These are phyloP conservation scores for Tinospora cordifolia DNA, from an alignment of 164 flowering plant genomes.

Conservation along the genomic window DNA sequence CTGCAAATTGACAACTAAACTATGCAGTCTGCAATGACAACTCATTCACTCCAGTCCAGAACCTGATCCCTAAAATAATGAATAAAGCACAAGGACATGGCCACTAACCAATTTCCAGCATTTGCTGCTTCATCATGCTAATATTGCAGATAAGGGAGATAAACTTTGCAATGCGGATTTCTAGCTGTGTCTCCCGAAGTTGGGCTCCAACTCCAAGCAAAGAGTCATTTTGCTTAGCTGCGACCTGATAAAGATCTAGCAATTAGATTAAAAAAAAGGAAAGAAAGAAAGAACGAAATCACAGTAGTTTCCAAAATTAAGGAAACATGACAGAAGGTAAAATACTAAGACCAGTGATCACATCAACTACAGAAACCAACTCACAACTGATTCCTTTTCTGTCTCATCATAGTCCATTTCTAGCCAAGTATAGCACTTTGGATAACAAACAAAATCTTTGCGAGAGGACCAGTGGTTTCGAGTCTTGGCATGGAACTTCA, in stretches of 20 bases:
- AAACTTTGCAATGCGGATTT: slow-evolving; percentile 42
- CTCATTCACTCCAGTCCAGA: not conserved
- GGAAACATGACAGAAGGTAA: not conserved
- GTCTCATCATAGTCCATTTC: slow-evolving; percentile 53
- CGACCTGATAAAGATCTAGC: slow-evolving; percentile 23
- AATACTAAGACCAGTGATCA: not conserved
- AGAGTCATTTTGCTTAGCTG: slow-evolving; percentile 10
- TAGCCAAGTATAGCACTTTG: slow-evolving; percentile 50
- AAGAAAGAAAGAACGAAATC: no score
- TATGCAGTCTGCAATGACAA: not conserved
- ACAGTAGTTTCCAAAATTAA: not conserved
- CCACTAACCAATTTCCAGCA: slow-evolving; percentile 57
- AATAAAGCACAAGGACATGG: not conserved
- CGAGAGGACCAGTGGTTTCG: slow-evolving; percentile 41
- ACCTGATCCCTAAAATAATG: not conserved
- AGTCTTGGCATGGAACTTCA: slow-evolving; percentile 46
- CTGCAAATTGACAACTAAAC: not conserved
- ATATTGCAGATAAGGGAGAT: slow-evolving; percentile 55
- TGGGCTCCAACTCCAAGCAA: slow-evolving; percentile 11
- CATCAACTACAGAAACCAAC: slow-evolving; percentile 8
- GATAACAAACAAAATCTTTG: slow-evolving; percentile 33
- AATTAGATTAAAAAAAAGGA: not conserved
- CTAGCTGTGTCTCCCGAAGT: slow-evolving; percentile 42
- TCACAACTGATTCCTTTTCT: slow-evolving; percentile 28
- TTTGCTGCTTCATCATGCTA: slow-evolving; percentile 64